Evolutionary conservation across 164 flowering plant species (phyloP).

Genomic region (Stephania cephalantha): DNA sequence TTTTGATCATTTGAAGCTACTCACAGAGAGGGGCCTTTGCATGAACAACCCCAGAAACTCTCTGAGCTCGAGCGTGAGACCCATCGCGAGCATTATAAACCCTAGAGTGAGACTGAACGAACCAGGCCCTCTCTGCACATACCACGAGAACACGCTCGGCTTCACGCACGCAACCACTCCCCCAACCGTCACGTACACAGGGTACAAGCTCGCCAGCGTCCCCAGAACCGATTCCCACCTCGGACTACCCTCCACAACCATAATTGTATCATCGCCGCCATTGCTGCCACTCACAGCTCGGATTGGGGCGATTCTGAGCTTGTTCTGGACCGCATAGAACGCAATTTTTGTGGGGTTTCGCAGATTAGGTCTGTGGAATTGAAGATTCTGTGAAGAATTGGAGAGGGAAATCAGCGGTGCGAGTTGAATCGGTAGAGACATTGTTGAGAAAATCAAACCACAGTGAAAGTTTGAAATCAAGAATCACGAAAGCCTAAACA

Average conservation of each 20-base stretch:
- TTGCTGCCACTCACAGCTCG: too few species aligned
- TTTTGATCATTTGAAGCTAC: slow-evolving; percentile 10
- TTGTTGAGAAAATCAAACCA: too few species aligned
- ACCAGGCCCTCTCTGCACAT: slow-evolving; percentile 51
- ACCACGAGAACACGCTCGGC: slow-evolving; percentile 72
- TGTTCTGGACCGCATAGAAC: too few species aligned
- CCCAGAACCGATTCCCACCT: slow-evolving; percentile 43
- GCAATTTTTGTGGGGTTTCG: too few species aligned
- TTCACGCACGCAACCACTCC: slow-evolving; percentile 61
- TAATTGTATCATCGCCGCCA: not conserved
- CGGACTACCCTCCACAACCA: slow-evolving; percentile 21
- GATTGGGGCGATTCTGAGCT: too few species aligned
- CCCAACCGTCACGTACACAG: slow-evolving; percentile 65
- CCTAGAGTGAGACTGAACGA: slow-evolving; percentile 66
- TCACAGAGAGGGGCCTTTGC: slow-evolving; percentile 68
- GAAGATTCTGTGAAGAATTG: too few species aligned
- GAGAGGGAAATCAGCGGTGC: too few species aligned
- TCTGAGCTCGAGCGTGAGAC: slow-evolving; percentile 60
- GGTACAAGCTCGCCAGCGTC: slow-evolving; percentile 67
- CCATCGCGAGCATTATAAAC: slow-evolving; percentile 77
- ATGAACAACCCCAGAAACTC: slow-evolving; percentile 46
- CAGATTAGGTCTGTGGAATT: too few species aligned
- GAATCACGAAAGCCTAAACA: too few species aligned
- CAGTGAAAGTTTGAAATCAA: too few species aligned
- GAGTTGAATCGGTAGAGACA: too few species aligned